Evolutionary conservation across 2,329 filamentous ascomycete species (phyloP).

Genomic region (Trichophyton mentagrophytes): DNA sequence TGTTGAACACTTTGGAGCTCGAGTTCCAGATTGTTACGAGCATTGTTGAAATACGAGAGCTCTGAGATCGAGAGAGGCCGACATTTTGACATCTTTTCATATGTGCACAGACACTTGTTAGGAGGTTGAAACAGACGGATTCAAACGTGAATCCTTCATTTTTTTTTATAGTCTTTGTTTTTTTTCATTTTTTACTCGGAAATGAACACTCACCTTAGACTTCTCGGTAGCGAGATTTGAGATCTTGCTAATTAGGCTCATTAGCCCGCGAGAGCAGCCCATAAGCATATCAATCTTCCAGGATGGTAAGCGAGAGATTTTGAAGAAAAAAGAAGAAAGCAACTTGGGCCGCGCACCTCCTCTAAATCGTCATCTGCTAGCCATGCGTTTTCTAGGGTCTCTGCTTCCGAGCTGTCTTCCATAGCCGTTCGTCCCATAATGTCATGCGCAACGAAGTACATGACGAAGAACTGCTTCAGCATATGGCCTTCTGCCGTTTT

Average conservation of each 20-base stretch:
- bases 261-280: slow-evolving; percentile 22
- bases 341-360: slow-evolving; percentile 13
- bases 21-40: slow-evolving; percentile 5
- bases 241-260: slow-evolving; percentile 18
- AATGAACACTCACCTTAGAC: slow-evolving; percentile 7
- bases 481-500: slow-evolving; percentile 13
- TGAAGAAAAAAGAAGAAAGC: background rate
- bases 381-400: slow-evolving; percentile 11
- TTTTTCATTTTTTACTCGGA: background rate
- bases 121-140: background rate
- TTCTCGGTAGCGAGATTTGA: slow-evolving; percentile 11
- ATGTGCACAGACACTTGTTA: slow-evolving; percentile 1
- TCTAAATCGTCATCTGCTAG: slow-evolving; percentile 17
- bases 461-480: slow-evolving; percentile 17
- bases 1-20: slow-evolving; percentile 12
- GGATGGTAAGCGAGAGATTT: background rate
- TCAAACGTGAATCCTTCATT: background rate
- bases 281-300: slow-evolving; percentile 21
- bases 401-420: slow-evolving; percentile 4
- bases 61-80: slow-evolving; percentile 6
- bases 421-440: slow-evolving; percentile 21
- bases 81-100: slow-evolving; percentile 8
- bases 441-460: slow-evolving; percentile 25
- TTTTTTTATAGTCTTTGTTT: background rate
- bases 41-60: slow-evolving; percentile 5